These are phyloP conservation scores for Conringia planisiliqua DNA, from an alignment of 345 rosid genomes.

Conservation along the genomic window DNA sequence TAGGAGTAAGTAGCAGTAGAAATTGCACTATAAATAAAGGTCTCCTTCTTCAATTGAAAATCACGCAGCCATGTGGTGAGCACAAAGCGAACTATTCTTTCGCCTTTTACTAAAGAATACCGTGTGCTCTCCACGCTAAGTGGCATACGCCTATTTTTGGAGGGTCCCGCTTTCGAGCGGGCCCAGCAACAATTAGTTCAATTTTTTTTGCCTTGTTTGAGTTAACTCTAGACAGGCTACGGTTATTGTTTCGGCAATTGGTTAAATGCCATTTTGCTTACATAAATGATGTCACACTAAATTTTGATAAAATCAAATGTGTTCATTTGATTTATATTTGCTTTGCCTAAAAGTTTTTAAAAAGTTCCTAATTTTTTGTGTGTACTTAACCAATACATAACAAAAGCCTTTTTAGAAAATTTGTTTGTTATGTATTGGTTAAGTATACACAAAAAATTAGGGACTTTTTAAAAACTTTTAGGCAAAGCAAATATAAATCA, in stretches of 20 bases:
- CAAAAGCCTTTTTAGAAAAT: too few relatives aligned
- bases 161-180: slow-evolving; percentile 13
- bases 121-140: slow-evolving; percentile 29
- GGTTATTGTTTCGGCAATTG: background rate
- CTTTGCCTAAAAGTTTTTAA: too few relatives aligned
- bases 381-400: too few relatives aligned
- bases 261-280: background rate
- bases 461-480: too few relatives aligned
- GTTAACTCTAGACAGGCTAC: background rate
- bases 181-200: background rate
- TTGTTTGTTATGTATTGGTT: too few relatives aligned
- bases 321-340: too few relatives aligned
- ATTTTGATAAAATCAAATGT: too few relatives aligned
- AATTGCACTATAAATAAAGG: background rate
- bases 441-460: too few relatives aligned
- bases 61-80: slow-evolving; percentile 32
- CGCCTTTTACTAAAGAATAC: slow-evolving; percentile 41
- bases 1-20: background rate
- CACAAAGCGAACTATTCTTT: slow-evolving; percentile 37
- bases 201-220: background rate
- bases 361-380: too few relatives aligned
- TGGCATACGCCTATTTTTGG: slow-evolving; percentile 37
- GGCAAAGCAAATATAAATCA: too few relatives aligned
- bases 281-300: too few relatives aligned
- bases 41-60: background rate